Evolutionary conservation across 805 yeast genomes (phyloP), one percentile per base, ranked within the genome.

Genomic region (Suhomyces sp.): DNA sequence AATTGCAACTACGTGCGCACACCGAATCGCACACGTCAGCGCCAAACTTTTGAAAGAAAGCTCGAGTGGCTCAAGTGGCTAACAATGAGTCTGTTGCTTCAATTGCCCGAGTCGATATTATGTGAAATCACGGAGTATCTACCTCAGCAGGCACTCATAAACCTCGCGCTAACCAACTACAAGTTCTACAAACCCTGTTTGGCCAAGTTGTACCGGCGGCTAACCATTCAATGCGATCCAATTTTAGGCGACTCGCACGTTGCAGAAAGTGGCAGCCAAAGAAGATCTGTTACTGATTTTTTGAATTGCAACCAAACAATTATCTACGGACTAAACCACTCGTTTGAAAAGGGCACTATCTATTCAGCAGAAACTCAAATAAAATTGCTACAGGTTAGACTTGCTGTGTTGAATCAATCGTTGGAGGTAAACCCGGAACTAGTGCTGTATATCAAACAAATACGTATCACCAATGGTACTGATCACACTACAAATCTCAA

Each of bases 401-500:
- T 83, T 46, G 70, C 70, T 38, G 65, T 76, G 2, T 62, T 84
- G 41, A 46, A 71, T 10, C 72, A 72, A 19, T 66, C 78, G 0
- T 57, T 79, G 24, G 51, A 48, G 4, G 54, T 72, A 45, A 76
- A 78, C 50, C 55, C 71, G 2, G 63, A 65, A 4, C 63, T 80
- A 19, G 66, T 70, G 19, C 13, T 50, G 4, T 59, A 61, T 40
- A 64, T 81, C 2, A 62, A 70, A 41, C 65, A 70, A 27, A 58
- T 81, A 2, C 60, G 61, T 0, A 64, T 81, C 0, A 66, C 67
- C 19, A 72, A 62, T 4, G 54, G 49, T 5, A 49, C 54, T 3
- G 44, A 31, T 27, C 24, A n/a, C 7, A 12, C 10, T 1, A 17
- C 19, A 9, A 40, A 24, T 23, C 53, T 52, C 27, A 9, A 41